Base-by-base conservation (phyloP, 108 stramenopile genomes). In the Nitzschia sp. region DNA sequence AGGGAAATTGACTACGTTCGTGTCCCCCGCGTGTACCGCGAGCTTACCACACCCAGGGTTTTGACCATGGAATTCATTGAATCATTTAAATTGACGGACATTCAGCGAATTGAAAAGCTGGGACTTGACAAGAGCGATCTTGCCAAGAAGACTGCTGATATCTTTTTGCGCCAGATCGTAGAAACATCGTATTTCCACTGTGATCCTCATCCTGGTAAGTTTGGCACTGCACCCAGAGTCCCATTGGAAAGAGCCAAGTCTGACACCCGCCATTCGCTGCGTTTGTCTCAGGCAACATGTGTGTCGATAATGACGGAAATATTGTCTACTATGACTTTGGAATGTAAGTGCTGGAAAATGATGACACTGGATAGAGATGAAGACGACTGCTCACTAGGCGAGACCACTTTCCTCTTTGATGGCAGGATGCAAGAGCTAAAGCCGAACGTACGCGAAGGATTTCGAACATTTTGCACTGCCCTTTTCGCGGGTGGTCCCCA, bases 331-430 rank as follows among this genome's bases (percentile, higher is more conserved):
- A 97, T 68, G 98, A 98, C 69, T 98, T 95, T 62, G 97, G 96
- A 30, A 95, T 97, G 96, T n/a, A n/a, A n/a, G n/a, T n/a, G n/a
- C 96, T 97, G 96, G 96, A 98, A 96, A 59, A 75, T 97, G 17
- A 88, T 87, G 51, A 60, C 71, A 28, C 19, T 24, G 19, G 45
- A 17, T 46, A 46, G 45, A 17, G 11, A 15, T 46, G 15, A 46
- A 46, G 45, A 46, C 17, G 17, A 15, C 11, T n/a, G n/a, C n/a
- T n/a, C n/a, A n/a, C n/a, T n/a, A n/a, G n/a, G n/a, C n/a, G n/a
- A n/a, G n/a, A n/a, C n/a, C n/a, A n/a, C n/a, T n/a, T n/a, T n/a
- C n/a, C n/a, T n/a, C n/a, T n/a, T n/a, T n/a, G n/a, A n/a, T n/a
- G n/a, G n/a, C n/a, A n/a, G n/a, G 38, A 51, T 51, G 49, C 49